Conservation (phyloP, 768 basidiomycete species). For the Megacollybia marginata region DNA sequence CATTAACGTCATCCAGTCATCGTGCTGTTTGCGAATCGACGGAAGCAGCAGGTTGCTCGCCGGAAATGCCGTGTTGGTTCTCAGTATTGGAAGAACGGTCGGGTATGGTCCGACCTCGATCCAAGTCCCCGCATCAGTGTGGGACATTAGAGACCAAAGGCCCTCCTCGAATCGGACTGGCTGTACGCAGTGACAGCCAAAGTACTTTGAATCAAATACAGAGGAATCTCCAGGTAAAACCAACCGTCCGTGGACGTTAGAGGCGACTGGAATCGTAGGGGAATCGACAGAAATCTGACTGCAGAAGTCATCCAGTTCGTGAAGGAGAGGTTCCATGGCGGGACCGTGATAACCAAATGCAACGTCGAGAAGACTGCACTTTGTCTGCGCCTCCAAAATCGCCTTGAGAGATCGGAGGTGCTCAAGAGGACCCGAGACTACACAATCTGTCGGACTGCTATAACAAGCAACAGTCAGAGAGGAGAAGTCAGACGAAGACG, state of each 20-base stretch:
- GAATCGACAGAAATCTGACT: conserved; percentile 28
- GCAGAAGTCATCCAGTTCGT: conserved; percentile 38
- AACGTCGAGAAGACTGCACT: conserved; percentile 37
- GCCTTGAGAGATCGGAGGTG: conserved; percentile 34
- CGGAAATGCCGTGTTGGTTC: conserved; percentile 26
- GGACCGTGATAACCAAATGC: conserved; percentile 61
- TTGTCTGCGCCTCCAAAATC: conserved; percentile 26
- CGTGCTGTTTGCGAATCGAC: conserved; percentile 39
- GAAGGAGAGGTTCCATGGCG: conserved; percentile 52
- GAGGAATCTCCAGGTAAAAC: conserved; percentile 43
- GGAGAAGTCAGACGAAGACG: conserved; percentile 21
- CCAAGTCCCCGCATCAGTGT: conserved; percentile 36
- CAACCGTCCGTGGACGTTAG: conserved; percentile 49
- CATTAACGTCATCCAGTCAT: conserved; percentile 38
- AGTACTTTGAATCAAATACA: conserved; percentile 44
- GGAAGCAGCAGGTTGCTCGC: conserved; percentile 31
- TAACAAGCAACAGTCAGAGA: conserved; percentile 49
- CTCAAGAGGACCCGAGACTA: conserved; percentile 48
- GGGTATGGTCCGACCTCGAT: conserved; percentile 66
- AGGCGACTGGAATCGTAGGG: conserved; percentile 54
- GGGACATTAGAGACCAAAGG: conserved; percentile 31
- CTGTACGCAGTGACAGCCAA: conserved; percentile 49
- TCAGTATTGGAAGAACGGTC: conserved; percentile 49
- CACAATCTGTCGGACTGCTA: conserved; percentile 51
- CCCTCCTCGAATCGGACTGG: conserved; percentile 52